Base-by-base conservation (phyloP, 257 asterid genomes). In the Jacaranda copaia region DNA sequence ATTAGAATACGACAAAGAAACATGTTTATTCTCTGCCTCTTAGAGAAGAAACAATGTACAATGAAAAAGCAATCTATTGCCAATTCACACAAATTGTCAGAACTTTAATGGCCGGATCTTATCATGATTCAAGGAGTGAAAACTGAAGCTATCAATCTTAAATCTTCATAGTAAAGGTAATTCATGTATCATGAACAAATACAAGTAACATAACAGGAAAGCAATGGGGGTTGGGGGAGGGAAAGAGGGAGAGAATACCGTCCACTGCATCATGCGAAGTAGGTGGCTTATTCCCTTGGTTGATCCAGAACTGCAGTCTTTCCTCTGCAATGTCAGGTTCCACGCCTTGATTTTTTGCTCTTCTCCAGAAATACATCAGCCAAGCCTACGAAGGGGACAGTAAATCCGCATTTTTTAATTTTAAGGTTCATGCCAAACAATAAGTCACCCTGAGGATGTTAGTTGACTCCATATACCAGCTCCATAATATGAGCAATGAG, bases 321-420 rank as follows among this genome's bases (percentile, higher is more conserved):
- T 95, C 99, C 42, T 93, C 97, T 5, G 89, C 94, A 75, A 95
- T 89, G 71, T 95, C 99, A 2, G 86, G 76, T 76, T 90, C 96
- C 79, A 93, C 43, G 5, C 91, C 96, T 65, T 86, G 88, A 65
- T 83, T 85, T 58, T 86, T 91, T 3, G 93, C 96, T 80, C 96
- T 82, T 85, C 98, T 90, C 98, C 99, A 95, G 59, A 88, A 88
- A 79, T 93, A 93, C 45, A 83, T 58, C 39, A 95, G 80, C 98
- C 97, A 91, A 2, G 98, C 97, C 99, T 95, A 73, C 70, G 74
- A 72, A 14, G 7, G 2, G 12, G 9, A 42, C 19, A 62, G 36
- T 32, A 49, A 35, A 19, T 36, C 32, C 32, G 32, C 32, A 25
- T 25, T 1, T 25, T 25, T 25, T 25, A 1, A 25, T 25, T 25